phyloP scores from a whole-genome alignment of 176 grass and related monocot species.

The Zea luxurians region DNA sequence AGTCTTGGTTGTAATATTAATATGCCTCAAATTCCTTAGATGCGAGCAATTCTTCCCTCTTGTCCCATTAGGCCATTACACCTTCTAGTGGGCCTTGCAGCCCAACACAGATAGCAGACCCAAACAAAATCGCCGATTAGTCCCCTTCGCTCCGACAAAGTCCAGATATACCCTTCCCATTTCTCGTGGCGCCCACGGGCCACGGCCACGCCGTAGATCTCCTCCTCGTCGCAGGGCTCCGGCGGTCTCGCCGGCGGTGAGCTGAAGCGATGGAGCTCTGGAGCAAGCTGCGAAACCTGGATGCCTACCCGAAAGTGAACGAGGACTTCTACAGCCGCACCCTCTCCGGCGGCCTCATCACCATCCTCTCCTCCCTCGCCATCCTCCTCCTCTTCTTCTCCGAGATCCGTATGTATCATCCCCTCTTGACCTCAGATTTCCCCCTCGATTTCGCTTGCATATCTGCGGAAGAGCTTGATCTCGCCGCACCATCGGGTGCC shows the following conservation, averaged over 20 bases:
- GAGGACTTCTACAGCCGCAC: conserved; percentile 99
- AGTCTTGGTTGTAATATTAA: background rate
- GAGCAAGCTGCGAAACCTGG: conserved; percentile 80
- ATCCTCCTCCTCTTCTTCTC: conserved; percentile 93
- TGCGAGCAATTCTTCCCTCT: background rate
- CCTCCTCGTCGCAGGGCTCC: conserved; percentile 36
- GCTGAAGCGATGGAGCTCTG: conserved; percentile 70
- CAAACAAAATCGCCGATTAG: conserved; percentile 38
- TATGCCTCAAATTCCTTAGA: background rate
- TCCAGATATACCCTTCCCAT: conserved; percentile 43
- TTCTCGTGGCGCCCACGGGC: conserved; percentile 32
- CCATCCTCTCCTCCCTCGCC: conserved; percentile 77
- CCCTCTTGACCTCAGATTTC: conserved; percentile 22
- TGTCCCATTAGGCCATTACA: background rate
- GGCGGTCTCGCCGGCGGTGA: conserved; percentile 28
- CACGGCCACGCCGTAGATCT: conserved; percentile 50
- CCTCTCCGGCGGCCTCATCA: conserved; percentile 94
- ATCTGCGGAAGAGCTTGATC: conserved; percentile 16
- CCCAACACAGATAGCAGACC: conserved; percentile 1
- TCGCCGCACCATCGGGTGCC: background rate
- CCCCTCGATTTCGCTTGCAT: conserved; percentile 19
- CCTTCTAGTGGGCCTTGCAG: background rate
- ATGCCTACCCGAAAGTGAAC: conserved; percentile 99
- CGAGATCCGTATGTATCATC: conserved; percentile 78
- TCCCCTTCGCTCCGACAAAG: background rate